Evolutionary conservation across 2,329 filamentous ascomycete species (phyloP).

Genomic region (Trichoderma aggressivum): DNA sequence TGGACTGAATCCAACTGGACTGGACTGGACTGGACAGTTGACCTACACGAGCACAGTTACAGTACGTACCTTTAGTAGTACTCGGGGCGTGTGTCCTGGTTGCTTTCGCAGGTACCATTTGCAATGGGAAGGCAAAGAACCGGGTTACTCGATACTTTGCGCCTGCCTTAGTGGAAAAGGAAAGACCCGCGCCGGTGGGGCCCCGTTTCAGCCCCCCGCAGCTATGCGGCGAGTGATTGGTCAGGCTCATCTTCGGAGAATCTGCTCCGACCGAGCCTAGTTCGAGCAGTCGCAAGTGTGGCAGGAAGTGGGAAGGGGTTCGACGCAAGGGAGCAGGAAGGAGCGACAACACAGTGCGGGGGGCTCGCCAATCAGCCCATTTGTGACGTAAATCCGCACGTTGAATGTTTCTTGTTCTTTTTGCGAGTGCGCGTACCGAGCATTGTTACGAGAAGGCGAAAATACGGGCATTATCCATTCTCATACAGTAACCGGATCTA

Average conservation of each 20-base stretch:
- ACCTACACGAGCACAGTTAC: no score
- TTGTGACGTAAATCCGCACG: neutral
- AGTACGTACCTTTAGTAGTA: no score
- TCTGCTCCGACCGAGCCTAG: neutral
- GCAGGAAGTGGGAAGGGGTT: neutral
- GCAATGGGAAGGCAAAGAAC: neutral
- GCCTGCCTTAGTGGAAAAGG: neutral
- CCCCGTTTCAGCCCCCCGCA: conserved; percentile 4
- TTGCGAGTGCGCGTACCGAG: neutral
- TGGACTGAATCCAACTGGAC: neutral
- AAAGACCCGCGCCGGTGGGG: neutral
- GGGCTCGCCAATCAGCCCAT: no score
- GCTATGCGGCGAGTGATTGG: neutral
- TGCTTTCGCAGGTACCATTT: neutral
- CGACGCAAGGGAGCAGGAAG: neutral
- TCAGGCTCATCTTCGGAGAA: neutral
- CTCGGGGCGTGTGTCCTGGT: neutral
- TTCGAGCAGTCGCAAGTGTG: neutral
- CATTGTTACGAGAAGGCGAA: neutral
- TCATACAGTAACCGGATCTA: neutral
- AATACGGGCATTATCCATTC: neutral
- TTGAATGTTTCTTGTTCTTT: neutral
- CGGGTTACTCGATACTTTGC: neutral
- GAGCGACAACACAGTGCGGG: neutral
- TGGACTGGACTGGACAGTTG: no score